A percentile compares a stretch with the other conserved stretches of the same genome.
Evolutionary conservation across 1,284 basidiomycete species (phyloP).

Genomic region (Tylopilus sp.): DNA sequence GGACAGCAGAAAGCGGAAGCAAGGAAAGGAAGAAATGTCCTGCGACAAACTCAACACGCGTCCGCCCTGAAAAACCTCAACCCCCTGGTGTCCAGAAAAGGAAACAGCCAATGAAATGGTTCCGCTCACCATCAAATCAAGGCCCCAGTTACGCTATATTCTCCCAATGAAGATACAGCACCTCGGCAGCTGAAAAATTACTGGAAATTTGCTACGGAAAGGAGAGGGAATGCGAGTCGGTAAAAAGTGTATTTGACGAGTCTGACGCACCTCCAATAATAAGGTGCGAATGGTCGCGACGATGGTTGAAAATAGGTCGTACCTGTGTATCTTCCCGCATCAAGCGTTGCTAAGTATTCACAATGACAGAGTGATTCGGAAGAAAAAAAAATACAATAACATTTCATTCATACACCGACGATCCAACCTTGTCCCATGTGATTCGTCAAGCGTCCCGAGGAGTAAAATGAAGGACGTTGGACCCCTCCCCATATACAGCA

Average conservation of each 20-base stretch:
- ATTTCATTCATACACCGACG: conserved; percentile 28
- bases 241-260: not conserved
- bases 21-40: conserved; percentile 32
- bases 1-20: conserved; percentile 39
- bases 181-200: not conserved
- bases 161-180: conserved; percentile 6
- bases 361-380: conserved; percentile 12
- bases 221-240: not conserved
- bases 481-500: conserved; percentile 68
- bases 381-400: conserved; percentile 31
- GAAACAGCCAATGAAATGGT: conserved; percentile 31
- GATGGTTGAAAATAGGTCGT: conserved; percentile 9
- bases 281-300: conserved; percentile 1
- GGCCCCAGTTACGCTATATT: conserved; percentile 22
- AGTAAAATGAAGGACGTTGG: conserved; percentile 73
- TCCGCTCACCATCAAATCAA: conserved; percentile 43
- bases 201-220: conserved; percentile 10
- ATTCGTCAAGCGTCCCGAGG: conserved; percentile 27
- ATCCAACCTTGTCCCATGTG: conserved; percentile 28
- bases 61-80: conserved; percentile 48
- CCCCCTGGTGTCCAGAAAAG: conserved; percentile 41
- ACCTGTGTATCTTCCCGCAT: conserved; percentile 10
- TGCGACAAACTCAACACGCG: conserved; percentile 39
- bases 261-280: conserved; percentile 15
- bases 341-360: conserved; percentile 41